Evolutionary conservation across 2,329 filamentous ascomycete genomes (phyloP), one percentile per base, ranked within the genome.

Genomic region (Apiospora saccharicola): DNA sequence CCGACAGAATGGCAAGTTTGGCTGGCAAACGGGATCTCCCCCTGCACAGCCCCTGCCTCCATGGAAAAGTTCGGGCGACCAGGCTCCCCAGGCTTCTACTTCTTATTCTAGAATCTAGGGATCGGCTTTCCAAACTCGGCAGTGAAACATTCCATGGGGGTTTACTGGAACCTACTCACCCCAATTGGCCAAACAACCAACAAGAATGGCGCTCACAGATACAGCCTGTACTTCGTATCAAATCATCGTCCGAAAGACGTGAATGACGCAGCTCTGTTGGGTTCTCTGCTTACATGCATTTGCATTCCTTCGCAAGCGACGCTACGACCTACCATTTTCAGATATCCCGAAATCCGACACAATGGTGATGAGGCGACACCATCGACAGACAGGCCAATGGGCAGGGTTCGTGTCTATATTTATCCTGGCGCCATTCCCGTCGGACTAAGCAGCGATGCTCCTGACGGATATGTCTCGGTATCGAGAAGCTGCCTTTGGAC

Each of bases 261-360:
- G 5, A 6, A 37, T 37, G 53, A 61, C 53, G 53, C 53, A 61
- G 6, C 53, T 37, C 53, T 16, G 8, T 37, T 37, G 30, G 8
- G 10, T 61, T 41, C 30, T 61, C 7, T n/a, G 30, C 30, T 37
- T 34, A 34, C 30, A n/a, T 37, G 53, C 30, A 22, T 61, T 37
- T 34, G 53, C 53, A 61, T 61, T 61, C 30, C 26, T 24, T 30
- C 37, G 30, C 53, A 61, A 61, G 53, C 53, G 16, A 61, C 57
- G 57, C 57, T 64, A 64, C 19, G 57, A 64, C 19, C 13, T 64
- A 37, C 57, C 57, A n/a, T 41, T 41, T 64, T n/a, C 34, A 24
- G 34, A n/a, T 13, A 4, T 41, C 22, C 16, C 30, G n/a, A 6
- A 13, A 41, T n/a, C 30, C 57, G 19, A 64, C 10, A 14, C 57